A percentile compares a stretch with the other conserved stretches of the same genome.
phyloP scores from a whole-genome alignment of 1,139 yeast genomes.

The Blastobotrys elegans region DNA sequence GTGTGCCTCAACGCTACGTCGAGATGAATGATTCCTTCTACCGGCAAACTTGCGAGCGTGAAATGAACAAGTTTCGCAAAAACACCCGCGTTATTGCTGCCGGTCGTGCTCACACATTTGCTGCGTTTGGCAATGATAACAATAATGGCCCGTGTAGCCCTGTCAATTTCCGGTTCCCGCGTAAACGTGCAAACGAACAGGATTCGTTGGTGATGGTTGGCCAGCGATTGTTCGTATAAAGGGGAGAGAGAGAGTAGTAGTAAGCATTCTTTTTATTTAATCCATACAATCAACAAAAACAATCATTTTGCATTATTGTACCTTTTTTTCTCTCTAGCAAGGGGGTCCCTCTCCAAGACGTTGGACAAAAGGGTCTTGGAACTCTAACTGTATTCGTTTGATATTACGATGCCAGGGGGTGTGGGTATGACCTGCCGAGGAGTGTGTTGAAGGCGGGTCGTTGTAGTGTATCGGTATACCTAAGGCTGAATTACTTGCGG shows the following conservation, averaged over 20 bases:
- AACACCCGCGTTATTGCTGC: slow-evolving; percentile 20
- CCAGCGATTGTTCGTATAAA: slow-evolving; percentile 10
- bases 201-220: slow-evolving; percentile 5
- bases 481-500: no score
- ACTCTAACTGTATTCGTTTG: no score
- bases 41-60: slow-evolving; percentile 61
- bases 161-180: slow-evolving; percentile 12
- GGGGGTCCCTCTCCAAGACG: no score
- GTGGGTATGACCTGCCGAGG: no score
- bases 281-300: no score
- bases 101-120: slow-evolving; percentile 1
- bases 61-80: slow-evolving; percentile 59
- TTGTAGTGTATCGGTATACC: no score
- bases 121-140: background rate
- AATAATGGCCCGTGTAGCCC: slow-evolving; percentile 4
- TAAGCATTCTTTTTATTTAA: background rate
- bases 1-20: slow-evolving; percentile 73
- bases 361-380: no score
- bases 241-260: background rate
- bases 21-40: slow-evolving; percentile 81
- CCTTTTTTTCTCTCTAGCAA: no score
- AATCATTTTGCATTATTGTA: no score
- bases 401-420: no score
- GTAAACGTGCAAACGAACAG: background rate
- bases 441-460: no score